Evolutionary conservation across 2,329 filamentous ascomycete species (phyloP), one percentile per base, ranked within the genome.

Genomic region (Juglanconis juglandina): DNA sequence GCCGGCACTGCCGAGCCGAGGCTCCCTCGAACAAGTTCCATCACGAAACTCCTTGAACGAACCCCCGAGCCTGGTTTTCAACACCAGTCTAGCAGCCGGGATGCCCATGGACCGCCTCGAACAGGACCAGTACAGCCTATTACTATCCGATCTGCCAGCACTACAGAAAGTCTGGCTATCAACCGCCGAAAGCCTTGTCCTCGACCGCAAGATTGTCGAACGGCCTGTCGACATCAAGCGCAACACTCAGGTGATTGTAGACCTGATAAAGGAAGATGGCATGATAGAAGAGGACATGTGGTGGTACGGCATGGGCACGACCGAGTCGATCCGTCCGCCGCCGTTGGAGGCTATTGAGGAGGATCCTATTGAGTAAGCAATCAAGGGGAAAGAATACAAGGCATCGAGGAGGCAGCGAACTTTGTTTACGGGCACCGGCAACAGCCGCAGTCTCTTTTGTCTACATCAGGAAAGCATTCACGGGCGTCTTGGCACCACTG

Each of bases 211-310:
- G 37, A 83, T 88, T 56, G 85, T 88, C 5, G 76, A 80, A 60
- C 76, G 81, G 30, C 74, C 83, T 0, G 76, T 82, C 61, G 83
- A 87, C 62, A 88, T 88, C 65, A 86, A 85, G 68, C 79, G 85
- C 46, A 87, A 87, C 59, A 82, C 81, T 11, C 79, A 85, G 64
- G 81, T 88, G 32, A 79, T 88, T 73, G 72, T 87, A 58, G 84
- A 87, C 62, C 74, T 88, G n/a, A 87, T 88, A 64, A 79, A 81
- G 53, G 85, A 87, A 62, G 82, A 87, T 58, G 83, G 82, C 17
- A 72, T 81, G 24, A 80, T 80, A 24, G 81, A 84, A 58, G 80
- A 86, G 68, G 85, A 88, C 63, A 81, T 87, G 65, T 88, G 85
- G 83, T 80, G 81, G 75, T 86, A 86, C 66, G 83, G 84, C 50